A percentile compares a stretch with the other conserved stretches of the same genome.
phyloP scores from a whole-genome alignment of 768 basidiomycete species.

The Calocera cornea region DNA sequence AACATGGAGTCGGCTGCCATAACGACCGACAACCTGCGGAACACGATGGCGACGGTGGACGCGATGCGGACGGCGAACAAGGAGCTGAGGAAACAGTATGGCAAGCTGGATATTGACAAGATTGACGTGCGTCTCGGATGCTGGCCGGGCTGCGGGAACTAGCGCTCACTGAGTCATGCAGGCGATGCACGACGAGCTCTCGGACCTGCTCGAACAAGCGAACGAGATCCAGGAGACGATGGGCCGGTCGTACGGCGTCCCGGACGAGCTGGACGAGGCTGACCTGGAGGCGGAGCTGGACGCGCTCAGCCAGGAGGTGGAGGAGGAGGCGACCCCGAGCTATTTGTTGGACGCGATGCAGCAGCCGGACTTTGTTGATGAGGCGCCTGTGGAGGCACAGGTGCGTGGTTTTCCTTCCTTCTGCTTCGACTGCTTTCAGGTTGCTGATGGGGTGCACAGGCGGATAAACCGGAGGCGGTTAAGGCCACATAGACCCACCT shows the following conservation, averaged over 20 bases:
- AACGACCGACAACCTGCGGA: conserved; percentile 93
- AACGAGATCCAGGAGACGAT: conserved; percentile 96
- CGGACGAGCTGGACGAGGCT: conserved; percentile 94
- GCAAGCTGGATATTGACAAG: conserved; percentile 94
- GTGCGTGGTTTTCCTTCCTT: background rate
- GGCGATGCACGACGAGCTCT: conserved; percentile 97
- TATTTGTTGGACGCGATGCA: conserved; percentile 80
- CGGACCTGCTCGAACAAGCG: conserved; percentile 88
- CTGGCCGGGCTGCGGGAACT: background rate
- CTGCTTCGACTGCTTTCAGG: background rate
- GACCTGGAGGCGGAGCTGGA: conserved; percentile 99
- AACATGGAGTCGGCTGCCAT: conserved; percentile 96
- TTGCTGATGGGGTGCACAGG: background rate
- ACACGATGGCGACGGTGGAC: conserved; percentile 97
- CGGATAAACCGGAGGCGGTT: background rate
- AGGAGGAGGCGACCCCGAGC: conserved; percentile 77
- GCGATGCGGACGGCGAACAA: conserved; percentile 95
- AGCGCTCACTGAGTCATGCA: conserved; percentile 22
- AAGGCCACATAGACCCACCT: background rate
- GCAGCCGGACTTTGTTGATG: conserved; percentile 85
- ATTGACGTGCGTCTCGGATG: conserved; percentile 58
- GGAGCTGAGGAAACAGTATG: conserved; percentile 92
- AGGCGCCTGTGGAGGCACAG: conserved; percentile 53
- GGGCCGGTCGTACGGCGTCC: conserved; percentile 86
- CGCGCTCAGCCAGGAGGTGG: conserved; percentile 71